A percentile compares a stretch with the other conserved stretches of the same genome.
These are phyloP conservation scores for Sclerotinia minor DNA, from an alignment of 2,329 filamentous ascomycete genomes.

Conservation along the genomic window DNA sequence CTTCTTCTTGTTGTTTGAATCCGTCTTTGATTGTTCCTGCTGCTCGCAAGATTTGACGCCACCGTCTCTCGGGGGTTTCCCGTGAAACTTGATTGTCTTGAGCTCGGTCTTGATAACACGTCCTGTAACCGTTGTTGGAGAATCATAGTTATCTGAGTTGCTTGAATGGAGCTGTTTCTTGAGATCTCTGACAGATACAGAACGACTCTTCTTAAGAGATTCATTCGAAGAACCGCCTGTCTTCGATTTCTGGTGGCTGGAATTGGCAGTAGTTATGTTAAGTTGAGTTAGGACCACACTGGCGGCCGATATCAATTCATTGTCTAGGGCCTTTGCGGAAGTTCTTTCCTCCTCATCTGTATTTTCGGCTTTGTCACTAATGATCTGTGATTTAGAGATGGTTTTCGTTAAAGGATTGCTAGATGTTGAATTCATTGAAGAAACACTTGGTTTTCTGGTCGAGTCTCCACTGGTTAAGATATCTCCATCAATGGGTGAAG, in stretches of 20 bases:
- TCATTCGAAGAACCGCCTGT: not conserved
- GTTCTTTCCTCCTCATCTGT: not conserved
- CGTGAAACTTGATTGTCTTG: slow-evolving; percentile 1
- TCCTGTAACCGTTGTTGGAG: slow-evolving; percentile 8
- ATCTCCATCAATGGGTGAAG: slow-evolving; percentile 17
- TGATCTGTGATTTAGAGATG: not conserved
- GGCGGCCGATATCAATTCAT: not conserved
- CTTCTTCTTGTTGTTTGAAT: slow-evolving; percentile 15
- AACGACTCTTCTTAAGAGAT: slow-evolving; percentile 4
- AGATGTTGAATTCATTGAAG: not conserved
- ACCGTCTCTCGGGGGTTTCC: not conserved
- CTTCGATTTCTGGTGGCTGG: slow-evolving; percentile 4
- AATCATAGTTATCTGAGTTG: slow-evolving; percentile 24
- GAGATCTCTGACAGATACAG: slow-evolving; percentile 10
- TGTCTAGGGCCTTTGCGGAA: not conserved
- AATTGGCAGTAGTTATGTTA: not conserved
- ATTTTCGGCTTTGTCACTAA: not conserved
- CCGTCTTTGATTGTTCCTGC: slow-evolving; percentile 8
- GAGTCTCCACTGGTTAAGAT: slow-evolving; percentile 26
- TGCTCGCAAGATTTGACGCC: not conserved
- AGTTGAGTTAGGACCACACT: not conserved
- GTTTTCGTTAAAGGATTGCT: not conserved
- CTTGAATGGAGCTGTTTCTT: slow-evolving; percentile 13
- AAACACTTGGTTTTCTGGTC: slow-evolving; percentile 27
- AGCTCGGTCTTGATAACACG: slow-evolving; percentile 30